These are phyloP conservation scores for Solanum hybrid DNA, from an alignment of 305 asterid species.

Conservation along the genomic window DNA sequence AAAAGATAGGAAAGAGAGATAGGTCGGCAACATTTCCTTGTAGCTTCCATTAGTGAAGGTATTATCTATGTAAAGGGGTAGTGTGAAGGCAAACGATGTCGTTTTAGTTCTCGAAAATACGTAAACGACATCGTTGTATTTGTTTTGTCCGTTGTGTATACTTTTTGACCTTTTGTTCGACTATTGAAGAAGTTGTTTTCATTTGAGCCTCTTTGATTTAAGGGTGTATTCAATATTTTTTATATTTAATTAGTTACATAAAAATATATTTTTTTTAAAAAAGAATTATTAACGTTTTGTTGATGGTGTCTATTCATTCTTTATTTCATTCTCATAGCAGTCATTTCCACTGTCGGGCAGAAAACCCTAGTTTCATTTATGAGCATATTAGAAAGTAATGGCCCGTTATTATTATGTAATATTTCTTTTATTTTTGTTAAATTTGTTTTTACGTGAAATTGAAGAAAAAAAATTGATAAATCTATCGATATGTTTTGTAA, in stretches of 20 bases:
- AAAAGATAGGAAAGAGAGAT: not conserved
- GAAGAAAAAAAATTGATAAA: too few relatives aligned
- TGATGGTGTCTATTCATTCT: too few relatives aligned
- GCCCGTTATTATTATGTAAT: too few relatives aligned
- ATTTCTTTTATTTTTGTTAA: too few relatives aligned
- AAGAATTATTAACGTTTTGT: too few relatives aligned
- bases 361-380: not conserved
- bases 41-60: not conserved
- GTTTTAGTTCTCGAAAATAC: not conserved
- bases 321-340: not conserved
- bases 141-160: not conserved
- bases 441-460: too few relatives aligned
- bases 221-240: not conserved
- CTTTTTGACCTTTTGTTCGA: not conserved
- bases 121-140: not conserved
- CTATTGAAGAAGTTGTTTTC: not conserved
- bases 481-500: too few relatives aligned
- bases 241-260: too few relatives aligned
- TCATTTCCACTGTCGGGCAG: not conserved
- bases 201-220: not conserved
- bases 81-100: not conserved
- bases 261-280: too few relatives aligned
- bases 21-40: slow-evolving; percentile 15
- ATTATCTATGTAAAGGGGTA: not conserved
- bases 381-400: not conserved